phyloP scores from a whole-genome alignment of 129 eudicot species.

The sunflower (Helianthus annuus) region HanXRQr2.0-SUNRISE NC_035441.2:166868223-166868722 shows the following conservation, averaged over 20 bases:
- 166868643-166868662: no score
- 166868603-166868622: slow-evolving; percentile 98
- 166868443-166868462: slow-evolving; percentile 92
- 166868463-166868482: slow-evolving; percentile 10
- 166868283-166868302: slow-evolving; percentile 6
- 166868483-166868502: background rate
- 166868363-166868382: slow-evolving; percentile 88
- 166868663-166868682: no score
- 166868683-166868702: no score
- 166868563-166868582: slow-evolving; percentile 97
- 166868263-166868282: slow-evolving; percentile 65
- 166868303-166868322: background rate
- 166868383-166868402: slow-evolving; percentile 81
- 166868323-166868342: slow-evolving; percentile 17
- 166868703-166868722: no score
- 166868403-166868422: slow-evolving; percentile 94
- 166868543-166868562: slow-evolving; percentile 97
- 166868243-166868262: slow-evolving; percentile 97
- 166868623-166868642: background rate
- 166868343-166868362: background rate
- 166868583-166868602: slow-evolving; percentile 99
- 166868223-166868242: slow-evolving; percentile 93
- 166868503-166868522: background rate
- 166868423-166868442: slow-evolving; percentile 91
- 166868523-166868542: slow-evolving; percentile 74